Base-by-base conservation (phyloP, 2,329 filamentous ascomycete genomes). In the Phialophora tarda region DNA sequence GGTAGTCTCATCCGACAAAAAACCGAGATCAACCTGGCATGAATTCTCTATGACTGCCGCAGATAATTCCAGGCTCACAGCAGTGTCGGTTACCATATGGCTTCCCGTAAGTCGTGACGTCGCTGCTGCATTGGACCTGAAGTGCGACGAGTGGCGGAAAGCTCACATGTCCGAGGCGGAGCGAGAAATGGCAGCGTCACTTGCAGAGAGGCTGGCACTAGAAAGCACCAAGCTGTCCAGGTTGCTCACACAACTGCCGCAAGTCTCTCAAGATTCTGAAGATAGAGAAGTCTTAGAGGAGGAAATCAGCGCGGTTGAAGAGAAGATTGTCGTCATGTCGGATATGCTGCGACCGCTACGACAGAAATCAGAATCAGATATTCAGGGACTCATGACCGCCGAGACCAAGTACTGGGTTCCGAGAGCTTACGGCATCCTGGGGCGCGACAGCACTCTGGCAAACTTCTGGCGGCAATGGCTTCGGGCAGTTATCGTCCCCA, bases 401-500 rank as follows among this genome's bases (percentile, higher is more conserved):
- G 95, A 98, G 76, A 97, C 92, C 61, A 95, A 94, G 1, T 88
- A 98, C 67, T 99, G 95, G 95, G 93, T 92, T 59, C 95, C 95
- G 21, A 86, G 95, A 70, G 93, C 94, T 1, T 99, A 96, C 75
- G 95, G 95, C 65, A 89, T 99, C 68, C 83, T 99, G 69, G 95
- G 95, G 38, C 86, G 91, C 69, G 95, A 99, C 76, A 84, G 85
- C 12, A 89, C 88, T 67, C 86, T 96, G 79, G 93, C 93, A 70
- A 87, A 88, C 34, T 98, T 99, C 80, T 99, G 94, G 93, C 98
- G 98, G 78, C 95, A 99, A 77, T 99, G 95, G 95, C 85, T 99
- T 56, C 90, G 92, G 78, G 93, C 94, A 6, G 86, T 98, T 10
- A 84, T 95, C n/a, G 92, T 97, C 24, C 95, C 95, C 30, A 99